phyloP scores from a whole-genome alignment of 495 filamentous ascomycete genomes.

The Podospora conica region DNA sequence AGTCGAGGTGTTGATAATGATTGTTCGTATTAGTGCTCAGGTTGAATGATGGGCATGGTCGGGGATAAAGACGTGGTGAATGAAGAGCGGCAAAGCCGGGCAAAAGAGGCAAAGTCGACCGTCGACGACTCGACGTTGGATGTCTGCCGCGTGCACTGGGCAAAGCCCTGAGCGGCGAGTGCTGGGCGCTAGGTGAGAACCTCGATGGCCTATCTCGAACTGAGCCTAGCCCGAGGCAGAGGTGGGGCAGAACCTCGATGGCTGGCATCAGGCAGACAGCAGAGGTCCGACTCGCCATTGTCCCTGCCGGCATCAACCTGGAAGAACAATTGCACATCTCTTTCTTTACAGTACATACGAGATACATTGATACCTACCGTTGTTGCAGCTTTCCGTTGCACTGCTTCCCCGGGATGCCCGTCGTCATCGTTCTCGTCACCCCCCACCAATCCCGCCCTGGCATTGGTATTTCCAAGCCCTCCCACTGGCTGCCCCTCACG shows the following conservation, averaged over 20 bases:
- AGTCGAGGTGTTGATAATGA: not conserved
- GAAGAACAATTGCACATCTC: not conserved
- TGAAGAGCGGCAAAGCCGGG: not conserved
- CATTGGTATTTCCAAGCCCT: slow-evolving; percentile 1
- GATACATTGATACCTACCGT: too few species aligned
- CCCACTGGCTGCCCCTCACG: not conserved
- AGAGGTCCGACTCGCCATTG: too few species aligned
- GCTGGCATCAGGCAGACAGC: not conserved
- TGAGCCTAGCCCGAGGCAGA: not conserved
- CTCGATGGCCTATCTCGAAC: slow-evolving; percentile 9
- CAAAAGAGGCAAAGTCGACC: not conserved
- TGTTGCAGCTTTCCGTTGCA: too few species aligned
- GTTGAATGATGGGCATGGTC: not conserved
- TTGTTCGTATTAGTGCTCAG: not conserved
- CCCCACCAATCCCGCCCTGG: not conserved
- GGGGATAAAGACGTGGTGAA: not conserved
- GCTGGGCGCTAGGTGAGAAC: slow-evolving; percentile 9
- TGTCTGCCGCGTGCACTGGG: not conserved
- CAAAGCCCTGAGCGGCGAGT: not conserved
- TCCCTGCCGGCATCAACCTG: not conserved
- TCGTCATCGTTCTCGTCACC: not conserved
- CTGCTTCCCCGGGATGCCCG: not conserved
- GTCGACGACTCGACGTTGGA: not conserved
- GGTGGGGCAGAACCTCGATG: not conserved
- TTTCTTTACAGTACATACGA: too few species aligned